A percentile compares a stretch with the other conserved stretches of the same genome.
Conservation (phyloP, 371 early-diverging fungal genomes). For the Parasitella parasitica region DNA sequence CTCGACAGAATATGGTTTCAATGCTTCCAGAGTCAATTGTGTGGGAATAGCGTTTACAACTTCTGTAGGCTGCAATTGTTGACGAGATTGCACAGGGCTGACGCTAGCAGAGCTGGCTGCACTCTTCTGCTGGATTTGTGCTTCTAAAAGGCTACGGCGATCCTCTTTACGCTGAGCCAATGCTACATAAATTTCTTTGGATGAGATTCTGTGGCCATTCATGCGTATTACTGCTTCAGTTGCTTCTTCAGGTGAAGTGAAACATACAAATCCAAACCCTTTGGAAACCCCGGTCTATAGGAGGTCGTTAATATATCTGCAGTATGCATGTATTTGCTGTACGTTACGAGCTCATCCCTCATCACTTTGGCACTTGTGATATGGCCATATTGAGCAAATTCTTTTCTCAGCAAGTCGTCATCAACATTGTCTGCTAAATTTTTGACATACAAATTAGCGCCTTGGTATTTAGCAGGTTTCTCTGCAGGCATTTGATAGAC, state of each 20-base stretch:
- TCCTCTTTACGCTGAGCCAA: constrained; percentile 97
- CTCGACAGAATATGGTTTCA: constrained; percentile 76
- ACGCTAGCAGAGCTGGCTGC: constrained; percentile 5
- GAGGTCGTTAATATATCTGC: neutral
- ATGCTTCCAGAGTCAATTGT: constrained; percentile 42
- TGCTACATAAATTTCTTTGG: constrained; percentile 96
- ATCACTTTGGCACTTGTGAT: constrained; percentile 98
- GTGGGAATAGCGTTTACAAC: neutral
- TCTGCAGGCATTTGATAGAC: constrained; percentile 79
- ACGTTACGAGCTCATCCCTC: constrained; percentile 77
- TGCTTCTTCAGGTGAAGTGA: constrained; percentile 84
- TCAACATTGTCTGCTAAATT: constrained; percentile 93
- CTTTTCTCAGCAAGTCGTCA: constrained; percentile 88
- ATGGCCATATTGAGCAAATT: constrained; percentile 88
- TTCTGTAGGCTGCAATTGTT: neutral
- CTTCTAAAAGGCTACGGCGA: constrained; percentile 85
- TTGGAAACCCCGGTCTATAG: constrained; percentile 57
- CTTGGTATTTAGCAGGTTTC: constrained; percentile 92
- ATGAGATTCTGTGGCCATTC: constrained; percentile 81
- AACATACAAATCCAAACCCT: constrained; percentile 93
- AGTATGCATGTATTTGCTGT: neutral
- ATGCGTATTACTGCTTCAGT: constrained; percentile 84
- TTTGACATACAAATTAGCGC: constrained; percentile 97
- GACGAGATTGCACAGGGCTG: neutral
- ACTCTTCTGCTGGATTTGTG: constrained; percentile 47